These are phyloP conservation scores for Diacronema lutheri DNA, from an alignment of 78 protist genomes.

Conservation along the genomic window DNA sequence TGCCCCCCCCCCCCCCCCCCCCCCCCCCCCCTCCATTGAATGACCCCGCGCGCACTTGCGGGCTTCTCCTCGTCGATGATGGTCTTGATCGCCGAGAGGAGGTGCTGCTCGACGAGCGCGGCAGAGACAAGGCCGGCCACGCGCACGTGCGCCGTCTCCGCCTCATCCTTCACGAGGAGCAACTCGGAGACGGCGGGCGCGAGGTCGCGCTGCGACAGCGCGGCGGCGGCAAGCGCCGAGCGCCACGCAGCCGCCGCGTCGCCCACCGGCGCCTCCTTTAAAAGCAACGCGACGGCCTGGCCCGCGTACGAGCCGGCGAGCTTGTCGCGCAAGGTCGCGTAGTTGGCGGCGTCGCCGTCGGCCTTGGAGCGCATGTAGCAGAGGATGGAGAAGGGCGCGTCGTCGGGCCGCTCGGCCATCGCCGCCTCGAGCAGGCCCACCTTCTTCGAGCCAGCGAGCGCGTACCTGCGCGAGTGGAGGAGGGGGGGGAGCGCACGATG, in stretches of 20 bases:
- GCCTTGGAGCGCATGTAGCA: background rate
- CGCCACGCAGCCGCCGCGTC: background rate
- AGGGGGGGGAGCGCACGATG: too few relatives aligned
- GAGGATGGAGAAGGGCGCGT: background rate
- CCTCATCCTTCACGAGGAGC: background rate
- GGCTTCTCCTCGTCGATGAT: background rate
- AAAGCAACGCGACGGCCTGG: background rate
- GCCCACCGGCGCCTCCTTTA: constrained; percentile 9
- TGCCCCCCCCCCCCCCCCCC: too few relatives aligned
- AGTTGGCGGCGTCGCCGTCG: background rate
- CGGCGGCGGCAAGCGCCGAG: background rate
- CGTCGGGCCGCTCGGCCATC: background rate
- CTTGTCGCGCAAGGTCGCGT: background rate
- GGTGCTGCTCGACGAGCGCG: background rate
- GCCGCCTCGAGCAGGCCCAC: background rate
- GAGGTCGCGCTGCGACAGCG: background rate
- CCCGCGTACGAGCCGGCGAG: background rate
- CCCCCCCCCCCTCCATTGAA: too few relatives aligned
- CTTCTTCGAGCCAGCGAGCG: background rate
- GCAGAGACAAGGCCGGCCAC: background rate
- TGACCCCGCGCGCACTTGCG: too few relatives aligned
- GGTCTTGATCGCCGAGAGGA: background rate
- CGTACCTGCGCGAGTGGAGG: too few relatives aligned
- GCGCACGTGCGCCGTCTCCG: background rate
- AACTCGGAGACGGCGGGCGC: background rate